Conservation (phyloP, 129 eudicot species). For the Arctium lappa region DNA sequence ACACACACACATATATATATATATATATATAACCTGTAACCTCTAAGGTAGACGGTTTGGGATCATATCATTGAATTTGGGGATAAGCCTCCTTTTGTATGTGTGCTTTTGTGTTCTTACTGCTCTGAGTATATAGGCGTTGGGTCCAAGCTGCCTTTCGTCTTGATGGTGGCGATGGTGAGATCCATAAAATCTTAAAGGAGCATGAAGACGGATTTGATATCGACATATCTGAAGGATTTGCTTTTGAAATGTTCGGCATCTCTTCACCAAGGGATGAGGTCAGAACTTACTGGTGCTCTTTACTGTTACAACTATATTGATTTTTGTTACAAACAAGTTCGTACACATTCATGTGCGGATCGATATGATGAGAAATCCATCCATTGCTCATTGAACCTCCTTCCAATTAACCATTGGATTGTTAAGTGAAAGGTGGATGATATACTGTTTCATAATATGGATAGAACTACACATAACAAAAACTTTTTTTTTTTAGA, state of each 20-base stretch:
- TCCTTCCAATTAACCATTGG: not conserved
- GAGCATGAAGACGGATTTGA: slow-evolving; percentile 38
- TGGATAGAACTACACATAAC: too few species aligned
- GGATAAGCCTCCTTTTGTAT: not conserved
- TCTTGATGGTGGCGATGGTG: slow-evolving; percentile 16
- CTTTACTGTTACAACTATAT: not conserved
- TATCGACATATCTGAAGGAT: slow-evolving; percentile 79
- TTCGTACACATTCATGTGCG: not conserved
- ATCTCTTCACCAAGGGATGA: slow-evolving; percentile 59
- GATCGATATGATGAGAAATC: not conserved
- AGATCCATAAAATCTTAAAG: slow-evolving; percentile 19
- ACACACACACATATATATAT: too few species aligned
- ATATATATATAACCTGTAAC: not conserved
- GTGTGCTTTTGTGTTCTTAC: not conserved
- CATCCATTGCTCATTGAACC: not conserved
- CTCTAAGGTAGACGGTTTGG: not conserved
- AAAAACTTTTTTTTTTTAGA: too few species aligned
- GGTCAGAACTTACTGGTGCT: slow-evolving; percentile 35
- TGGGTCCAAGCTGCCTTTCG: slow-evolving; percentile 93
- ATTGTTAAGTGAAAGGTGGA: not conserved
- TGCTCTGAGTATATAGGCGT: slow-evolving; percentile 51
- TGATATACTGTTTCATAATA: not conserved
- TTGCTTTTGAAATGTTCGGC: slow-evolving; percentile 85
- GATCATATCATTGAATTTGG: not conserved
- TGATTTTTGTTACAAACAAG: not conserved